phyloP scores from a whole-genome alignment of 768 basidiomycete genomes.

The Suillus bovinus region DNA sequence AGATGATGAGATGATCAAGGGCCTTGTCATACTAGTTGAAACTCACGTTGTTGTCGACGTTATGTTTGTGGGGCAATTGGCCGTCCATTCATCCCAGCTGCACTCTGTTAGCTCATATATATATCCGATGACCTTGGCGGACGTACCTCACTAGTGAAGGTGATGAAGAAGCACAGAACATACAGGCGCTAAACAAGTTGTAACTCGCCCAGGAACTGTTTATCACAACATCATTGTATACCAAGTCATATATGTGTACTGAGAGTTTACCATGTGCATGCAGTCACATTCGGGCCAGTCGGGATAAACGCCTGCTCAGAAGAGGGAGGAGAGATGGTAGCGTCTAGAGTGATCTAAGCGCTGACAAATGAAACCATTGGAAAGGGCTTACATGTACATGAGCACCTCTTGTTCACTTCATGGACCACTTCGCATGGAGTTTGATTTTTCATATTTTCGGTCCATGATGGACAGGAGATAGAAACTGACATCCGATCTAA shows the following conservation, averaged over 20 bases:
- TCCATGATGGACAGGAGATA: slow-evolving; percentile 13
- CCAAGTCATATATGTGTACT: background rate
- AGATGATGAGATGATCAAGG: background rate
- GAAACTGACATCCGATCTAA: background rate
- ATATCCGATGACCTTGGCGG: background rate
- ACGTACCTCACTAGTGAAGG: slow-evolving; percentile 18
- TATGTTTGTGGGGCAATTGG: slow-evolving; percentile 17
- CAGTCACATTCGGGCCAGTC: slow-evolving; percentile 14
- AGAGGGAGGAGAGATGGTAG: background rate
- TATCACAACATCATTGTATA: background rate
- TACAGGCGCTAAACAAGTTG: slow-evolving; percentile 30
- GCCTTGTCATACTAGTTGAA: background rate
- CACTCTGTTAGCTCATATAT: slow-evolving; percentile 4
- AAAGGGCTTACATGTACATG: slow-evolving; percentile 16
- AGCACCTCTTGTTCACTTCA: slow-evolving; percentile 23
- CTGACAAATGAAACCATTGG: background rate
- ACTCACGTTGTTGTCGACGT: slow-evolving; percentile 21
- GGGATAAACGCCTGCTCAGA: slow-evolving; percentile 20
- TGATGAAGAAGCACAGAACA: slow-evolving; percentile 19
- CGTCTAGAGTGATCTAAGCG: background rate
- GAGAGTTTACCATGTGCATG: slow-evolving; percentile 26
- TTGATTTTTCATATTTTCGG: slow-evolving; percentile 16
- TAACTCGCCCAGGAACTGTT: slow-evolving; percentile 32
- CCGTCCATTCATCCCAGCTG: slow-evolving; percentile 26
- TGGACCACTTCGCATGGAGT: slow-evolving; percentile 20